A percentile compares a stretch with the other conserved stretches of the same genome.
Evolutionary conservation across 192 early-diverging fungal species (phyloP).

Genomic region (Dissophora globulifera): DNA sequence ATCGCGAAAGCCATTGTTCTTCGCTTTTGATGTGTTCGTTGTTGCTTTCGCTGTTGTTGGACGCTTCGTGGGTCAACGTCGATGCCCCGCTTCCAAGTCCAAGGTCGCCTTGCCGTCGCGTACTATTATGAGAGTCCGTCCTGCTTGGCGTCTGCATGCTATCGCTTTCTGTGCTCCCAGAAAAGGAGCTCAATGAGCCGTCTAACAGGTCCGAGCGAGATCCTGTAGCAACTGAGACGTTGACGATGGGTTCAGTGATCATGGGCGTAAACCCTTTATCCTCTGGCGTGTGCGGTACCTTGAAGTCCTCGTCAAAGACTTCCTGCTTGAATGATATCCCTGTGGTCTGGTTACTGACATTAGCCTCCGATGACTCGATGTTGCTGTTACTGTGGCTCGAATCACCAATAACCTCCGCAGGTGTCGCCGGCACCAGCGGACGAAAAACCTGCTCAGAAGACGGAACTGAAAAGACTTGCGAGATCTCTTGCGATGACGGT

Average conservation of each 20-base stretch:
- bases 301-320: too few species aligned
- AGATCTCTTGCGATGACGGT: conserved; percentile 4
- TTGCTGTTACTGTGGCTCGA: background rate
- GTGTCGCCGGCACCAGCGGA: conserved; percentile 3
- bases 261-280: background rate
- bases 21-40: too few species aligned
- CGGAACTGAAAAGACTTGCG: background rate
- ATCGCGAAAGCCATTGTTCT: too few species aligned
- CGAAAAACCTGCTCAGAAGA: background rate
- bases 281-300: conserved; percentile 13
- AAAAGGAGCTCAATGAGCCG: conserved; percentile 2
- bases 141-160: background rate
- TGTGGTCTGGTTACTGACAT: too few species aligned
- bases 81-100: too few species aligned
- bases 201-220: background rate
- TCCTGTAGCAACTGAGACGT: background rate
- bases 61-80: background rate
- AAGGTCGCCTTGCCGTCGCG: too few species aligned
- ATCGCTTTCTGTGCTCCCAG: background rate
- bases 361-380: too few species aligned
- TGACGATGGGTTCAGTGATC: background rate
- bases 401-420: background rate
- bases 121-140: too few species aligned
- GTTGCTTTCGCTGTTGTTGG: background rate
- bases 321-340: background rate